Evolutionary conservation across 805 yeast species (phyloP), one percentile per base, ranked within the genome.

Genomic region (Hyphopichia homilentoma): DNA sequence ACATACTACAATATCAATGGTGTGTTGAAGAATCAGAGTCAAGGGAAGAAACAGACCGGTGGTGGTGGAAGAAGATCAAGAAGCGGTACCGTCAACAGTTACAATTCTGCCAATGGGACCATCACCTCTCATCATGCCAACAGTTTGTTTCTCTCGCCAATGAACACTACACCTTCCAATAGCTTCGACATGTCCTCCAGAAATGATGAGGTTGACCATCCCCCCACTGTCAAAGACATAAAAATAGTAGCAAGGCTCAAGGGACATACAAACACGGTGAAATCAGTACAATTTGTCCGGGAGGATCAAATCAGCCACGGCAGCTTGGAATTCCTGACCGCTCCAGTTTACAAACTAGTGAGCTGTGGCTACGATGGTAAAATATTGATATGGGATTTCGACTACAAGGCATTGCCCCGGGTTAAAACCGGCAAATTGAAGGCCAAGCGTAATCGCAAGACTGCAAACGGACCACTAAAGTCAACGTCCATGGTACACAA

Each of bases 331-430:
- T 27, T 32, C 6, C 21, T 43, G 4, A 33, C 35, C 16, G 34
- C 29, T 16, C 50, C 45, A 36, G 40, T 50, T 4, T 65, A 65
- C 41, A 58, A 58, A 34, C 38, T 65, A 25, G 43, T 63, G 3
- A 57, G 66, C 30, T 54, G 64, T 41, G 72, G 70, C 1, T 45
- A 41, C 34, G 72, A 66, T 38, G 69, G 68, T 1, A 58, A 60
- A 32, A 49, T 63, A 5, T 50, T 63, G n/a, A 37, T 64, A 11
- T 66, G 72, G 72, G 72, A 66, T 33, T 64, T 66, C 45, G 69
- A 66, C 38, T 59, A 59, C 37, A 61, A 60, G 35, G 67, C 69
- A 4, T 48, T 66, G 16, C 65, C 68, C 4, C 56, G 58, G 32
- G 49, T 61, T 5, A 64, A 63, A 30, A 26, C 13, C 33, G 22